phyloP scores from a whole-genome alignment of 352 stramenopile genomes.

The Pythium sp. region DNA sequence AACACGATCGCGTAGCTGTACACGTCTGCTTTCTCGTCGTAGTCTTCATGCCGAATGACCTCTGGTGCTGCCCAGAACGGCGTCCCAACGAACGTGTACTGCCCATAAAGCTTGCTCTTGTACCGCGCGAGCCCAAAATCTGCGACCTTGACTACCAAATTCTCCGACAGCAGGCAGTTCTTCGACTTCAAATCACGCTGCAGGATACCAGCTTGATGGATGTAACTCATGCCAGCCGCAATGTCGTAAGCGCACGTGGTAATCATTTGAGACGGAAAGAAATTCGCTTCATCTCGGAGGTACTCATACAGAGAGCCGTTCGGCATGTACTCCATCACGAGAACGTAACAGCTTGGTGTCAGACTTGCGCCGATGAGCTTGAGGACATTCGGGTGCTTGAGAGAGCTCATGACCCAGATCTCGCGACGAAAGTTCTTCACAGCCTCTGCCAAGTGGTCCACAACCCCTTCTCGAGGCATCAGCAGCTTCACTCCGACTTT shows the following conservation, averaged over 20 bases:
- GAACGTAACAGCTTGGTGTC: conserved; percentile 73
- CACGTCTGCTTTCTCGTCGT: conserved; percentile 77
- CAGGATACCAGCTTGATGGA: conserved; percentile 52
- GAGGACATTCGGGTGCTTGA: conserved; percentile 74
- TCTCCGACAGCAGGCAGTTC: conserved; percentile 74
- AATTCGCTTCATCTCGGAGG: conserved; percentile 67
- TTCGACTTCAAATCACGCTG: conserved; percentile 81
- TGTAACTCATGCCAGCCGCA: conserved; percentile 59
- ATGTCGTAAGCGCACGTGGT: conserved; percentile 65
- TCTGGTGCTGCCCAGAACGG: conserved; percentile 78
- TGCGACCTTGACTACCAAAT: conserved; percentile 71
- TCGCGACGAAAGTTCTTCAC: conserved; percentile 80
- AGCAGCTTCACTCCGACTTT: conserved; percentile 77
- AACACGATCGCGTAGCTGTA: conserved; percentile 75
- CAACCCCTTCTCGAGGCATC: conserved; percentile 66
- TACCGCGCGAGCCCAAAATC: conserved; percentile 76
- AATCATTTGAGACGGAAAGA: conserved; percentile 62
- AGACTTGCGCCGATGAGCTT: conserved; percentile 75
- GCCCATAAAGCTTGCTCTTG: conserved; percentile 31
- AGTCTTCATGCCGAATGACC: conserved; percentile 74
- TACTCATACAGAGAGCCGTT: conserved; percentile 86
- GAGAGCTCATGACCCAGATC: conserved; percentile 76
- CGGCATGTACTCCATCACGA: conserved; percentile 86
- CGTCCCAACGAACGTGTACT: conserved; percentile 76
- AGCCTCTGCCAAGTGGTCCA: conserved; percentile 65